Percentiles rank a stretch among this genome's conserved stretches.
These are phyloP conservation scores for Mycena alexandri DNA, from an alignment of 768 basidiomycete genomes.

Conservation along the genomic window DNA sequence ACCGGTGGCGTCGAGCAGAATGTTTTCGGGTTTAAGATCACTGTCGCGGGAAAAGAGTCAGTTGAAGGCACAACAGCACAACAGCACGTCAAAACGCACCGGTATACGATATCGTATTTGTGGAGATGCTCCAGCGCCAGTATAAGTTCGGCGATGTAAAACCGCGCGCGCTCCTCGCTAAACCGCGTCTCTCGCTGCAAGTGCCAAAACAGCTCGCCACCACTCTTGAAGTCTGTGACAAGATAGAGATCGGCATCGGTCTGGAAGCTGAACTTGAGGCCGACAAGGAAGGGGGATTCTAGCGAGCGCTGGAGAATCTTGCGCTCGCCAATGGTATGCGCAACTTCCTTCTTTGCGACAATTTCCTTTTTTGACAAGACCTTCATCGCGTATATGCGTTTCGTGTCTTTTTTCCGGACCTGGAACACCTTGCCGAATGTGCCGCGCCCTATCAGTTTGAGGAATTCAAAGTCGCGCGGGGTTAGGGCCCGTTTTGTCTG, in stretches of 20 bases:
- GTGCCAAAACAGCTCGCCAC: constrained; percentile 99
- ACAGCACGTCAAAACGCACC: constrained; percentile 62
- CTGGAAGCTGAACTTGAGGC: constrained; percentile 98
- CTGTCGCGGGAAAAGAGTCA: constrained; percentile 54
- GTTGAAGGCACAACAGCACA: not conserved
- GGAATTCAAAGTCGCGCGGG: constrained; percentile 98
- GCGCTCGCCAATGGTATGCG: constrained; percentile 98
- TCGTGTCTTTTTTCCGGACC: constrained; percentile 97
- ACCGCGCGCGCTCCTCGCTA: constrained; percentile 91
- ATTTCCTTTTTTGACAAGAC: constrained; percentile 99
- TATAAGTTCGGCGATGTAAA: constrained; percentile 96
- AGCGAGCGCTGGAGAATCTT: constrained; percentile 96
- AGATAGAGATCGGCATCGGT: constrained; percentile 95
- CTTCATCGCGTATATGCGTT: constrained; percentile 99
- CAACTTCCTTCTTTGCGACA: constrained; percentile 98
- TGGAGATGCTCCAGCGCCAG: constrained; percentile 97
- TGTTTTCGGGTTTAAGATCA: constrained; percentile 98
- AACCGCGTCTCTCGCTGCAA: constrained; percentile 96
- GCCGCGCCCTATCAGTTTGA: constrained; percentile 97
- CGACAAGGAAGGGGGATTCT: constrained; percentile 97
- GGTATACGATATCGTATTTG: constrained; percentile 96
- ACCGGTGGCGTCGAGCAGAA: constrained; percentile 96
- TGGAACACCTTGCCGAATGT: constrained; percentile 99
- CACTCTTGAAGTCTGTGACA: constrained; percentile 98
- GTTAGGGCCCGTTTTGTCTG: constrained; percentile 89